Evolutionary conservation across 305 asterid species (phyloP).

Genomic region (Fraxinus floribunda): DNA sequence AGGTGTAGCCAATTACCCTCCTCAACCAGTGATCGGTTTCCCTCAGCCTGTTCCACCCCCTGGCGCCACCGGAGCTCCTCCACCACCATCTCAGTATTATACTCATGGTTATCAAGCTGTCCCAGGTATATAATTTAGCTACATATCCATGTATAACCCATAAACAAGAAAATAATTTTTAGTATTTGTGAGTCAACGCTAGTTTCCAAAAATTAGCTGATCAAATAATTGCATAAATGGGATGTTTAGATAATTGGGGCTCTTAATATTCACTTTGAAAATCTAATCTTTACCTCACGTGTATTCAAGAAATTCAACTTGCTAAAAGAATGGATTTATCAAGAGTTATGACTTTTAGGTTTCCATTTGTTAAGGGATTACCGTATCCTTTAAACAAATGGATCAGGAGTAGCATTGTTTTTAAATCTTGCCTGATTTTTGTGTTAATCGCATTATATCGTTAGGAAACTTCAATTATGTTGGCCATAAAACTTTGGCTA

Average conservation of each 20-base stretch:
- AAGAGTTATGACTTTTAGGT: constrained; percentile 1
- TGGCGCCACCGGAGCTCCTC: constrained; percentile 50
- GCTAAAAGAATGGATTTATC: neutral
- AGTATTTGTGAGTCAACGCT: neutral
- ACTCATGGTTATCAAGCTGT: constrained; percentile 64
- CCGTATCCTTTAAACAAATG: neutral
- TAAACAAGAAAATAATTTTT: neutral
- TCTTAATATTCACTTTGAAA: neutral
- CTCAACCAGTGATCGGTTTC: constrained; percentile 63
- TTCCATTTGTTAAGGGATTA: neutral
- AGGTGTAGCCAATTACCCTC: constrained; percentile 70
- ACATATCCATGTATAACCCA: neutral
- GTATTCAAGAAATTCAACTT: neutral
- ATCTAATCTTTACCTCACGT: neutral
- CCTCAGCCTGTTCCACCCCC: constrained; percentile 93
- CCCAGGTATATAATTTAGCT: constrained; percentile 38
- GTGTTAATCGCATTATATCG: neutral
- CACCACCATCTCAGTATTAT: constrained; percentile 40
- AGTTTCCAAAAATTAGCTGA: constrained; percentile 14
- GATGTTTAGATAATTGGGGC: neutral
- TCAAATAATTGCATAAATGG: constrained; percentile 17
- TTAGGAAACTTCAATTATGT: neutral
- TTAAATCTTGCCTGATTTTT: constrained; percentile 14
- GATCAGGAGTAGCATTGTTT: neutral
- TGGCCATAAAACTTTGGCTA: neutral